These are phyloP conservation scores for Platanus orientalis DNA, from an alignment of 164 flowering plant species.

Conservation along the genomic window DNA sequence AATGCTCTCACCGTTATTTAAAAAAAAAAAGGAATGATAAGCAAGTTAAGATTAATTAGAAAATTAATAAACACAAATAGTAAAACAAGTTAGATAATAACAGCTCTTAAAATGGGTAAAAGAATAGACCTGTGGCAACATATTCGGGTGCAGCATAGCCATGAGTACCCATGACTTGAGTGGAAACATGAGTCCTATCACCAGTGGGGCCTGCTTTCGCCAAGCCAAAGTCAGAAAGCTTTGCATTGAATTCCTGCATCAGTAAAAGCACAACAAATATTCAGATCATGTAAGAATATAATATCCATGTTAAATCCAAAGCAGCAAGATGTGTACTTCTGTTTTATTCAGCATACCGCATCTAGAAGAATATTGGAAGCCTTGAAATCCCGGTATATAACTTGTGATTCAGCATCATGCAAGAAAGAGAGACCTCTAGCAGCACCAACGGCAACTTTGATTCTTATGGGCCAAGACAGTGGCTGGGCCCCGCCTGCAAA, in stretches of 20 bases:
- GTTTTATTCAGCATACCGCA: background rate
- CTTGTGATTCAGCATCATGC: slow-evolving; percentile 2
- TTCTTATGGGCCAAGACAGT: background rate
- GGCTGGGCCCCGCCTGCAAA: slow-evolving; percentile 3
- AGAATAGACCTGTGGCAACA: slow-evolving; percentile 1
- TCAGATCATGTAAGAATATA: background rate
- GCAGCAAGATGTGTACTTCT: too few species aligned
- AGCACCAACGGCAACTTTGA: background rate
- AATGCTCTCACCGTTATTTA: too few species aligned
- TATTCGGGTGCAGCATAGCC: too few species aligned
- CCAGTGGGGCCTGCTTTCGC: slow-evolving; percentile 2
- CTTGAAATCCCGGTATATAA: background rate
- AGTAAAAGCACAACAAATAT: background rate
- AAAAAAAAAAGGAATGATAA: too few species aligned
- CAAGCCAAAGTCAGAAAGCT: slow-evolving; percentile 2
- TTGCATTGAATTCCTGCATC: slow-evolving; percentile 2
- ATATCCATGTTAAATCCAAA: background rate
- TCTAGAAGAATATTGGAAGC: background rate
- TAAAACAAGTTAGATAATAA: background rate
- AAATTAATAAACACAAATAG: too few species aligned
- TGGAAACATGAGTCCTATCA: slow-evolving; percentile 1
- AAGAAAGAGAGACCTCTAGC: slow-evolving; percentile 1
- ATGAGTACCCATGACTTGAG: slow-evolving; percentile 5
- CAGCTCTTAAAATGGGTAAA: background rate
- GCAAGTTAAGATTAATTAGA: too few species aligned